Percentiles rank a stretch among this genome's conserved stretches.
These are phyloP conservation scores for Lentinula edodes DNA, from an alignment of 768 basidiomycete species.

Conservation along the genomic window DNA sequence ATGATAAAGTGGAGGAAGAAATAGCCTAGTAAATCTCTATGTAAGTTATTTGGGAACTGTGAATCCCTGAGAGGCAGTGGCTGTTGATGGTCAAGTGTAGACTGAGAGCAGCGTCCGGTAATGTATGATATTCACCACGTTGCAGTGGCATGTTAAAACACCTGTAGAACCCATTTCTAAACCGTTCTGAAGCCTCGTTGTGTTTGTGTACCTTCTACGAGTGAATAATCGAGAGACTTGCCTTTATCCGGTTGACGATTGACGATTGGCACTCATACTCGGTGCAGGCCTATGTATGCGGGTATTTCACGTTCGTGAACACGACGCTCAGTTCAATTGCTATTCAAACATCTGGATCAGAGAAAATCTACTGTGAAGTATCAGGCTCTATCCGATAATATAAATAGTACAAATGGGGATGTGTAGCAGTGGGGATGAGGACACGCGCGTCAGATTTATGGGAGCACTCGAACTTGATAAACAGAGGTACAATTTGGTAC, in stretches of 20 bases:
- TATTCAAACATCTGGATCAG: too few species aligned
- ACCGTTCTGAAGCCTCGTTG: background rate
- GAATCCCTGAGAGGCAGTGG: background rate
- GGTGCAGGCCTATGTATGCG: background rate
- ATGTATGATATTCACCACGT: constrained; percentile 4
- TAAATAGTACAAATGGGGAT: background rate
- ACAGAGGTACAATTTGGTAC: background rate
- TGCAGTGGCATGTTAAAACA: constrained; percentile 1
- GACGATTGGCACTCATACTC: background rate
- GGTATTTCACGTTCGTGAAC: background rate
- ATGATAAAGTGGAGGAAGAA: too few species aligned
- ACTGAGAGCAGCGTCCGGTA: background rate
- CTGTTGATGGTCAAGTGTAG: background rate
- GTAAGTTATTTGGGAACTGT: background rate
- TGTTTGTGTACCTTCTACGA: background rate
- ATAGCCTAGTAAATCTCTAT: background rate
- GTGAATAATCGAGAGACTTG: background rate
- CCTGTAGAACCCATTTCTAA: background rate
- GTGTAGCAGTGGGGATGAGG: background rate
- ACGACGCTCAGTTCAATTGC: background rate
- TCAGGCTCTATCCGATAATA: background rate
- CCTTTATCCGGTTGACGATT: background rate
- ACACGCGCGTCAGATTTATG: background rate
- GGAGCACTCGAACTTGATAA: background rate
- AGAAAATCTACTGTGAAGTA: too few species aligned